Evolutionary conservation across 768 basidiomycete species (phyloP), one percentile per base, ranked within the genome.

Genomic region (Phylloporus sp.): DNA sequence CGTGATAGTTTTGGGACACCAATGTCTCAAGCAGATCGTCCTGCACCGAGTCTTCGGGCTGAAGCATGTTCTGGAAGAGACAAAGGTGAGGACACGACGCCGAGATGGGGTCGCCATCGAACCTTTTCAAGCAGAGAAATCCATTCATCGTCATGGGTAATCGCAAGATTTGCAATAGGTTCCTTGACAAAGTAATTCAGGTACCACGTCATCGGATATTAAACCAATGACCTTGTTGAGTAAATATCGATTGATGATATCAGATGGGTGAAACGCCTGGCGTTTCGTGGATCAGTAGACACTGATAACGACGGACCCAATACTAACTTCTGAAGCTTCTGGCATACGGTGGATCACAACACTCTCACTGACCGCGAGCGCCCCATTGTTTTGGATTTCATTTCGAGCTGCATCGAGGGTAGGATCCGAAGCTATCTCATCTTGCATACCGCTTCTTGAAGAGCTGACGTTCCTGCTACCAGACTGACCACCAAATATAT

Each of bases 181-280:
- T 27, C 24, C 41, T 42, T 15, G 22, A 22, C 20, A 20, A 39
- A 39, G 22, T 6, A 22, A 13, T 23, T 39, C 18, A 20, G 20
- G 38, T n/a, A n/a, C n/a, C n/a, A n/a, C n/a, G n/a, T n/a, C n/a
- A n/a, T n/a, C n/a, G n/a, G n/a, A n/a, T n/a, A n/a, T n/a, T n/a
- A 11, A 13, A 23, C n/a, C 32, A 32, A 45, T 32, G 1, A 50
- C 49, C 47, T 51, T 43, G 2, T 35, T 10, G 7, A 48, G 24
- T 7, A 54, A 15, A 51, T 32, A 38, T 47, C 18, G 41, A 23
- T 51, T 54, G 34, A 57, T 57, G 12, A 34, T 29, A 11, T 48
- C 53, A 3, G 53, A 57, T 3, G 57, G 54, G 47, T 58, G 55
- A 31, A 53, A 56, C 1, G 35, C 29, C 51, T 48, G 31, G 7